These are phyloP conservation scores for Mollisia scopiformis DNA, from an alignment of 2,329 filamentous ascomycete genomes.

Conservation along the genomic window DNA sequence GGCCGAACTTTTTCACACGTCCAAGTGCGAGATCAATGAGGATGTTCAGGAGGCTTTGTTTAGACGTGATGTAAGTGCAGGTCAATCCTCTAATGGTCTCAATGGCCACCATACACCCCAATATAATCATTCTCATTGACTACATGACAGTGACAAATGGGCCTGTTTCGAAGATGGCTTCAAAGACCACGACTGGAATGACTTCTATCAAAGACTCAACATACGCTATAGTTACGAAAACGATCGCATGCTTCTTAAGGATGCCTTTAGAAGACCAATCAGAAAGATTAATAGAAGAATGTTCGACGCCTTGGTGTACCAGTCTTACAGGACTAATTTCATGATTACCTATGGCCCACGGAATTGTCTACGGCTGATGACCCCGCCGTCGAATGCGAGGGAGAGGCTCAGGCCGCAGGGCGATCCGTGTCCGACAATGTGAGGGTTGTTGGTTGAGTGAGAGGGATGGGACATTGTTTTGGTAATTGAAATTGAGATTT, in stretches of 20 bases:
- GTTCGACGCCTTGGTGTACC: background rate
- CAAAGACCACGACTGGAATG: background rate
- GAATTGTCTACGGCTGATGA: background rate
- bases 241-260: background rate
- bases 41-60: background rate
- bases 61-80: background rate
- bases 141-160: background rate
- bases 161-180: background rate
- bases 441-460: background rate
- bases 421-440: background rate
- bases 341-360: background rate
- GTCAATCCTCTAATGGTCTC: background rate
- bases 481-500: background rate
- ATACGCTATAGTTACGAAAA: background rate
- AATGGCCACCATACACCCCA: background rate
- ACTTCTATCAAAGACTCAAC: background rate
- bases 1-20: background rate
- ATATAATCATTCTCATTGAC: background rate
- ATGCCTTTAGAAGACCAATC: background rate
- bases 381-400: no score
- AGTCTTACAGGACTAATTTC: background rate
- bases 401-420: background rate
- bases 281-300: background rate
- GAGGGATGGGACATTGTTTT: background rate
- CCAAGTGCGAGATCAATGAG: background rate